These are phyloP conservation scores for Cystobasidium pallidum DNA, from an alignment of 1,284 basidiomycete genomes.

Conservation along the genomic window DNA sequence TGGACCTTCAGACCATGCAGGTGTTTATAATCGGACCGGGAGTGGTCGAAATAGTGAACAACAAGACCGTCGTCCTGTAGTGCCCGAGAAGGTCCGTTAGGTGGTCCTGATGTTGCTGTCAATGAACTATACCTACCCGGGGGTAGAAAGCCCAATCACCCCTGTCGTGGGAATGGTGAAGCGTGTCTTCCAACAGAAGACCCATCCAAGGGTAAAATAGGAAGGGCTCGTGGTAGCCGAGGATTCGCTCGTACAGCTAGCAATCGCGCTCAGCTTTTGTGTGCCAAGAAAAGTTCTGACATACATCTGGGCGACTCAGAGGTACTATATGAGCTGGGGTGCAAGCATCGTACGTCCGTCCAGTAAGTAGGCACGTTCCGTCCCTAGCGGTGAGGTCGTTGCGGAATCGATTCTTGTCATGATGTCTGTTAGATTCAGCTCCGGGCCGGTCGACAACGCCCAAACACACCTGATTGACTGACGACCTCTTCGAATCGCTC, in stretches of 20 bases:
- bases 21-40: background rate
- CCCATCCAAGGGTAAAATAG: conserved; percentile 16
- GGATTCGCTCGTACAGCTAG: conserved; percentile 13
- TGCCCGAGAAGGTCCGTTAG: background rate
- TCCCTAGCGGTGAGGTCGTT: conserved; percentile 12
- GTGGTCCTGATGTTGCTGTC: background rate
- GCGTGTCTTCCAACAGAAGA: conserved; percentile 1
- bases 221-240: conserved; percentile 3
- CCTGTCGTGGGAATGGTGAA: conserved; percentile 1
- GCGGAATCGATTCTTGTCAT: conserved; percentile 7
- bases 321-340: conserved; percentile 9
- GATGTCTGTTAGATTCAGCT: background rate
- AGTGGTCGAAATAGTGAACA: conserved; percentile 16
- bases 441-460: background rate
- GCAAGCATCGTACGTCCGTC: background rate
- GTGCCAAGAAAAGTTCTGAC: background rate
- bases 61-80: background rate
- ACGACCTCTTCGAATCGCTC: conserved; percentile 3
- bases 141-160: conserved; percentile 20
- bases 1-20: background rate
- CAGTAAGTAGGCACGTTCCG: conserved; percentile 6
- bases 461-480: background rate
- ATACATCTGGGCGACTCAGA: conserved; percentile 22
- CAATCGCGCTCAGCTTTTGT: background rate
- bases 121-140: conserved; percentile 1